Conservation (phyloP, 495 filamentous ascomycete species). For the Chaetomium fimeti region DNA sequence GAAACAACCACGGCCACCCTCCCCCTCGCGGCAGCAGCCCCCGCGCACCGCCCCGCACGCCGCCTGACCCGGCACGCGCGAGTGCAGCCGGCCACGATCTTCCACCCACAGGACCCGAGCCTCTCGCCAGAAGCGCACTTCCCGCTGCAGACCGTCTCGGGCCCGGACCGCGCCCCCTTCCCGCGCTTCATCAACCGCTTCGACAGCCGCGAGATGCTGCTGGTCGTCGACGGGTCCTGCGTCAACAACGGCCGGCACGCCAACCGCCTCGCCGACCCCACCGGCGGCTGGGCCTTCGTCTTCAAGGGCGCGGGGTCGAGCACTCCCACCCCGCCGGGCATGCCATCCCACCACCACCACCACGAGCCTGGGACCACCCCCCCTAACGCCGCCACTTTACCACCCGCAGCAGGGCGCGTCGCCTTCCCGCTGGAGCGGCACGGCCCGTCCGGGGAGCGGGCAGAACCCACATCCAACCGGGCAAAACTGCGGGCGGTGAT, state of each 20-base stretch:
- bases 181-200: constrained; percentile 42
- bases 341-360: constrained; percentile 8
- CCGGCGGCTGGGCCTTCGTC: constrained; percentile 42
- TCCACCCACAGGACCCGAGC: constrained; percentile 28
- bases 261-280: constrained; percentile 15
- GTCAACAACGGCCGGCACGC: constrained; percentile 37
- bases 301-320: constrained; percentile 38
- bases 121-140: constrained; percentile 38
- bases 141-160: constrained; percentile 34
- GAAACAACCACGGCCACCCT: background rate
- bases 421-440: constrained; percentile 35
- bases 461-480: constrained; percentile 41
- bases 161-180: constrained; percentile 25
- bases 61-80: constrained; percentile 1
- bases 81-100: constrained; percentile 31
- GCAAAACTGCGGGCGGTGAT: constrained; percentile 49
- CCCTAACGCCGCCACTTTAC: background rate
- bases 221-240: constrained; percentile 46
- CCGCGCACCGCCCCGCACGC: background rate
- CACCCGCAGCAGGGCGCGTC: constrained; percentile 7
- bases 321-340: background rate
- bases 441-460: constrained; percentile 30
- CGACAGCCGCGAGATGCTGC: constrained; percentile 41
- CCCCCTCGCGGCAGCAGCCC: background rate
- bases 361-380: constrained; percentile 17